Conservation (phyloP, 2,329 filamentous ascomycete genomes). For the Pseudocercospora fuligena region DNA sequence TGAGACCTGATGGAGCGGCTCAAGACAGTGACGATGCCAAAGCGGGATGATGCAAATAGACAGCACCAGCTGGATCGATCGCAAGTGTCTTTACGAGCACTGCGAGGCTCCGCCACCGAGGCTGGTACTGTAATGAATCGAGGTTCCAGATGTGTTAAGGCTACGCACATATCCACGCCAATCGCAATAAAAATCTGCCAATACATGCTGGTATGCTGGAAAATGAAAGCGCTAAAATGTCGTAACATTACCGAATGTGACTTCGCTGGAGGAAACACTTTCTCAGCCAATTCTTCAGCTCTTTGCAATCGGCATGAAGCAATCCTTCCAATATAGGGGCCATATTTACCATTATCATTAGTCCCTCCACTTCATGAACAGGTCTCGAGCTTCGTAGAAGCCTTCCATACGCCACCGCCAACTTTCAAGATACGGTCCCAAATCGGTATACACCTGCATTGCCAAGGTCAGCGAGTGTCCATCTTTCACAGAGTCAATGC, state of each 20-base stretch:
- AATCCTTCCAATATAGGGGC: not conserved
- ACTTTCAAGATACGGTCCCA: constrained; percentile 40
- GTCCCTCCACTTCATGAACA: constrained; percentile 2
- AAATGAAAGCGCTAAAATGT: not conserved
- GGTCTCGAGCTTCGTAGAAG: constrained; percentile 43
- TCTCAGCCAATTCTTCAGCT: not conserved
- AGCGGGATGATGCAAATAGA: no score
- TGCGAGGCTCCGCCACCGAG: not conserved
- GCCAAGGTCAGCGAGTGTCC: not conserved
- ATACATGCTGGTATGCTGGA: not conserved
- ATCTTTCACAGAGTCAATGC: not conserved
- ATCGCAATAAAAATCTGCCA: not conserved
- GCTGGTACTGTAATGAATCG: no score
- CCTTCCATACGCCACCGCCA: constrained; percentile 45
- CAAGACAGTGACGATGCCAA: no score
- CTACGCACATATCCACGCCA: not conserved
- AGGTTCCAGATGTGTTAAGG: not conserved
- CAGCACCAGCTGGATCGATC: no score
- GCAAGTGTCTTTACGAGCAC: not conserved
- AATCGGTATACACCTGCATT: constrained; percentile 34
- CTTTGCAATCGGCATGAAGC: not conserved
- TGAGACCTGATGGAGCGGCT: not conserved
- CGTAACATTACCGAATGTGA: not conserved
- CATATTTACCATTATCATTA: not conserved
- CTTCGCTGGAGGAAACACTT: not conserved